Conservation (phyloP, 208 protist genomes). For the Leishmania guyanensis region DNA sequence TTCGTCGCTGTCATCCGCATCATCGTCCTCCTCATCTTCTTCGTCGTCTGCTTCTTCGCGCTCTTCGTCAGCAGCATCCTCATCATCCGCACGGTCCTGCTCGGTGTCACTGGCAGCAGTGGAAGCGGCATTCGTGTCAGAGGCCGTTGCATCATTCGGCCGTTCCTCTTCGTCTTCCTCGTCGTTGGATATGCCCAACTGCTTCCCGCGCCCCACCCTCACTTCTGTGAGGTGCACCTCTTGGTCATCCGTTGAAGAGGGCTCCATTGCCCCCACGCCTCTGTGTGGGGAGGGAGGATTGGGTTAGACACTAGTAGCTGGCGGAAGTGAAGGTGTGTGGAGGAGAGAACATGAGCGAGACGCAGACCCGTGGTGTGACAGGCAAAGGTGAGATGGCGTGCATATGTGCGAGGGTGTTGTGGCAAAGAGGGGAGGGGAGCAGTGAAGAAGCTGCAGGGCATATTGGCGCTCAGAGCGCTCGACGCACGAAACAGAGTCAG, state of each 20-base stretch:
- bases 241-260: not conserved
- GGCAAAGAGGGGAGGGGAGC: not conserved
- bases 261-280: not conserved
- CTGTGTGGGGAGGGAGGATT: not conserved
- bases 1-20: slow-evolving; percentile 39
- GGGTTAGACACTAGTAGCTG: not conserved
- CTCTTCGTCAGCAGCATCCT: slow-evolving; percentile 2
- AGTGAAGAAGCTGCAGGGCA: not conserved
- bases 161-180: slow-evolving; percentile 31
- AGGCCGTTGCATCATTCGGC: not conserved
- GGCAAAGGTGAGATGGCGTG: not conserved
- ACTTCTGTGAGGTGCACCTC: not conserved
- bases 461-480: not conserved
- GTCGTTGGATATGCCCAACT: slow-evolving; percentile 18
- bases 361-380: not conserved
- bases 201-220: slow-evolving; percentile 7
- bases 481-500: not conserved
- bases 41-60: slow-evolving; percentile 23
- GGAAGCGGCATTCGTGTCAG: slow-evolving; percentile 9
- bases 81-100: slow-evolving; percentile 8
- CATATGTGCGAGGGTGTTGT: not conserved
- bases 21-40: slow-evolving; percentile 28
- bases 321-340: not conserved
- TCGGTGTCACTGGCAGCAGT: slow-evolving; percentile 6
- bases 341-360: not conserved